phyloP scores from a whole-genome alignment of 352 stramenopile species.

The Phytopythium oedochilum region DNA sequence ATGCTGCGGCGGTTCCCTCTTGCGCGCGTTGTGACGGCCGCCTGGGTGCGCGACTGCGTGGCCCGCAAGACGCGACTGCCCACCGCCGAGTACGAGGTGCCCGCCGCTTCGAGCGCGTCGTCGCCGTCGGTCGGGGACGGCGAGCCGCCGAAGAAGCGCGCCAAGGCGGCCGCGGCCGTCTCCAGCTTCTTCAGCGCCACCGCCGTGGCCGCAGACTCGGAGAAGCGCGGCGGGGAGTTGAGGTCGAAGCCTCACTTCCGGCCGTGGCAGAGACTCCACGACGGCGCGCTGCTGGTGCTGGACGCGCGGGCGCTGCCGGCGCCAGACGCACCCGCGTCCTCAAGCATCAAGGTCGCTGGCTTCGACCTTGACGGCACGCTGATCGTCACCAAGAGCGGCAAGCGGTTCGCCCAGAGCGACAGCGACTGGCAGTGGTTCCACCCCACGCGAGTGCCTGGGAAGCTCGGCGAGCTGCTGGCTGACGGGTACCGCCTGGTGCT shows the following conservation, averaged over 20 bases:
- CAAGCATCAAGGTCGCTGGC: constrained; percentile 47
- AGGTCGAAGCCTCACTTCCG: constrained; percentile 23
- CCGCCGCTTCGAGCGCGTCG: background rate
- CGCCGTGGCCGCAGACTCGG: background rate
- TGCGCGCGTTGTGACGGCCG: constrained; percentile 19
- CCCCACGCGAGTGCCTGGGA: constrained; percentile 39
- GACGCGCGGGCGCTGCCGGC: constrained; percentile 28
- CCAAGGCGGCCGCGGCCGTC: constrained; percentile 5
- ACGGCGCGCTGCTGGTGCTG: constrained; percentile 40
- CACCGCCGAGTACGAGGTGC: constrained; percentile 16
- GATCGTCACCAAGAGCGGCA: constrained; percentile 84
- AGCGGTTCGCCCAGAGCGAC: constrained; percentile 61
- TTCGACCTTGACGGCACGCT: constrained; percentile 84
- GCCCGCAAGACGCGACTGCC: constrained; percentile 29
- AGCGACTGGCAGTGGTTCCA: constrained; percentile 81
- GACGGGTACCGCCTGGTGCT: constrained; percentile 59
- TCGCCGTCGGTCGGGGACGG: background rate
- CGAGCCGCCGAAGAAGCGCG: constrained; percentile 15
- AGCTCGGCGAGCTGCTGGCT: constrained; percentile 37
- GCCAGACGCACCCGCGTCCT: background rate
- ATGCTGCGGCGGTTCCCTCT: constrained; percentile 14
- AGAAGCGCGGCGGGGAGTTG: background rate
- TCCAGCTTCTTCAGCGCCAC: constrained; percentile 8
- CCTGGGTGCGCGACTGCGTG: constrained; percentile 40
- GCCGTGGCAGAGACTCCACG: constrained; percentile 36